These are phyloP conservation scores for Uronychia setigera DNA, from an alignment of 73 alveolate genomes.

Conservation along the genomic window DNA sequence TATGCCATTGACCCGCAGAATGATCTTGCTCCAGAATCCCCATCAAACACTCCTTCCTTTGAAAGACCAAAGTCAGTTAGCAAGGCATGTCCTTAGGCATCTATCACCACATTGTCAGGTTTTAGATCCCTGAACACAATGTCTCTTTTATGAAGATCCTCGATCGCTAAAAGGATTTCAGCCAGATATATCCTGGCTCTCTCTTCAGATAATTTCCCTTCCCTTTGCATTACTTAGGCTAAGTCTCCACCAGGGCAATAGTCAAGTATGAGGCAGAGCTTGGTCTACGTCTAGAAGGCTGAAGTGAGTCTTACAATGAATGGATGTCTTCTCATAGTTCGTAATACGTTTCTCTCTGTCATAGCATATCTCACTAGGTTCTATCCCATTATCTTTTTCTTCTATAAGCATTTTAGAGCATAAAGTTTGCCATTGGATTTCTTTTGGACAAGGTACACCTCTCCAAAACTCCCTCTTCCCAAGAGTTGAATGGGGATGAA, in stretches of 20 bases:
- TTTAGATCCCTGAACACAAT: conserved; percentile 94
- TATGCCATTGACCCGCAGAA: conserved; percentile 97
- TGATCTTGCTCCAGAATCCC: conserved; percentile 76
- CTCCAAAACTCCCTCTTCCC: conserved; percentile 92
- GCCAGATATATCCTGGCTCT: conserved; percentile 90
- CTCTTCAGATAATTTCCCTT: conserved; percentile 86
- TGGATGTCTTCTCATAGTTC: conserved; percentile 87
- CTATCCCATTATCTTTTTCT: conserved; percentile 84
- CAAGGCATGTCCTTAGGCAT: conserved; percentile 93
- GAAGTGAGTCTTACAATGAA: conserved; percentile 90
- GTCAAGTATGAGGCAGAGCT: conserved; percentile 87
- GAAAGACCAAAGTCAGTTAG: conserved; percentile 97
- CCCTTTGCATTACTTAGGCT: conserved; percentile 77
- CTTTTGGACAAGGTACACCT: conserved; percentile 82
- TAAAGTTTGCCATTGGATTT: conserved; percentile 24
- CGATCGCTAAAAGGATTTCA: conserved; percentile 90
- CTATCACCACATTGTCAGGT: conserved; percentile 97
- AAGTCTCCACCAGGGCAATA: conserved; percentile 96
- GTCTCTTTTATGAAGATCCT: conserved; percentile 90
- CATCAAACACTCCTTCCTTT: conserved; percentile 84
- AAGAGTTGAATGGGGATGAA: conserved; percentile 70
- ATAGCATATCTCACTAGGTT: conserved; percentile 86
- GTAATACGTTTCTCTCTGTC: conserved; percentile 91
- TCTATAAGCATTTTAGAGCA: conserved; percentile 91
- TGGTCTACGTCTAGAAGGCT: conserved; percentile 91